phyloP scores from a whole-genome alignment of 2,329 filamentous ascomycete genomes.

The Paecilomyces sp. region DNA sequence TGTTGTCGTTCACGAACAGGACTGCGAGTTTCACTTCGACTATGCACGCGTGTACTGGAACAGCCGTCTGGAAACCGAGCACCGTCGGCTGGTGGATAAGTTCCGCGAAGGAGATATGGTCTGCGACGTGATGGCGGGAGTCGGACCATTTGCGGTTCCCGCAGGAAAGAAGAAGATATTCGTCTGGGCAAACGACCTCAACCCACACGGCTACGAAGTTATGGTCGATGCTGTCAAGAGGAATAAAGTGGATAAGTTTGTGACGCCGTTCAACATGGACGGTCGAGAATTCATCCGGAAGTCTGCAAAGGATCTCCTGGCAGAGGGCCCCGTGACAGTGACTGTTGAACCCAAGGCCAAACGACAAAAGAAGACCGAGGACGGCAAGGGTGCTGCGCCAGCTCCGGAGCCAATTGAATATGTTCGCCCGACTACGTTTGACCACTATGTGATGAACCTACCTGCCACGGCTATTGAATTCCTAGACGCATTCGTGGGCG shows the following conservation, averaged over 20 bases:
- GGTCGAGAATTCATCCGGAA: constrained; percentile 71
- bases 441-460: constrained; percentile 98
- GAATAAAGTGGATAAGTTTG: constrained; percentile 75
- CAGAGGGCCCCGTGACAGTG: constrained; percentile 44
- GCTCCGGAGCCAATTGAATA: constrained; percentile 18
- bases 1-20: constrained; percentile 73
- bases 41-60: constrained; percentile 99
- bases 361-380: constrained; percentile 14
- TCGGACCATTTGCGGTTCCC: constrained; percentile 89
- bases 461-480: constrained; percentile 86
- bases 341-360: constrained; percentile 42
- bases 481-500: constrained; percentile 65
- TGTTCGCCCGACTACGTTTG: constrained; percentile 59
- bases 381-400: constrained; percentile 22
- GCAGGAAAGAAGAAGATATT: constrained; percentile 86
- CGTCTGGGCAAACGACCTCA: constrained; percentile 95
- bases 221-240: constrained; percentile 61
- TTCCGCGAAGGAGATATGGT: constrained; percentile 84
- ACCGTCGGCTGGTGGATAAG: constrained; percentile 66
- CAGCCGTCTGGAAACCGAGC: constrained; percentile 80
- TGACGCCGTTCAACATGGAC: constrained; percentile 73
- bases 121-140: constrained; percentile 94
- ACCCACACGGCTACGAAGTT: constrained; percentile 74
- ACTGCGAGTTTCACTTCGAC: constrained; percentile 85
- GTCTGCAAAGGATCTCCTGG: constrained; percentile 52